phyloP scores from a whole-genome alignment of 768 basidiomycete species.

The Asterophora parasitica region DNA sequence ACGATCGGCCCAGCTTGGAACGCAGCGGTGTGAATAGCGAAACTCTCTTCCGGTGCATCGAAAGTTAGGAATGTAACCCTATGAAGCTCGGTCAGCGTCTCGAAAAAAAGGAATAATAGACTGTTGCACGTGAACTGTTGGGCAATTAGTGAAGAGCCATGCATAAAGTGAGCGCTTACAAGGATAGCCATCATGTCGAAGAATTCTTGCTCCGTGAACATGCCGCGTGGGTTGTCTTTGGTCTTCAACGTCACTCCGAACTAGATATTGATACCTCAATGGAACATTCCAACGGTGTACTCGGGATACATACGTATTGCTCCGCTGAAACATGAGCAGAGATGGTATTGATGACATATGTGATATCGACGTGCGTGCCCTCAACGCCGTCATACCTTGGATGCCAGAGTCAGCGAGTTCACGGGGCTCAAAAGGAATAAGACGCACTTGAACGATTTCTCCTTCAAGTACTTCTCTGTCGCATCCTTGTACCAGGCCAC shows the following conservation, averaged over 20 bases:
- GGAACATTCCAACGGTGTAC: too few species aligned
- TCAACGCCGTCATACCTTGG: slow-evolving; percentile 3
- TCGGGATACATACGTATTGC: slow-evolving; percentile 22
- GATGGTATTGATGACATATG: background rate
- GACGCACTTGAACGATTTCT: slow-evolving; percentile 29
- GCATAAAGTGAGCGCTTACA: slow-evolving; percentile 17
- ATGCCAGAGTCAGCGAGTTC: slow-evolving; percentile 6
- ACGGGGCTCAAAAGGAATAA: too few species aligned
- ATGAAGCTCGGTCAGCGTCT: background rate
- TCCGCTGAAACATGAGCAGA: slow-evolving; percentile 3
- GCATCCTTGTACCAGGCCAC: slow-evolving; percentile 25
- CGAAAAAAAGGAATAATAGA: background rate
- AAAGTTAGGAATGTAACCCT: slow-evolving; percentile 22
- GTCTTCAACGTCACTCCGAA: too few species aligned
- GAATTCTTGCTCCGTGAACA: slow-evolving; percentile 42
- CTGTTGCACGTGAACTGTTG: slow-evolving; percentile 10
- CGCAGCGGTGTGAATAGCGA: slow-evolving; percentile 26
- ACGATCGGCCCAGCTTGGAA: slow-evolving; percentile 26
- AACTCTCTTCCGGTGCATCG: slow-evolving; percentile 27
- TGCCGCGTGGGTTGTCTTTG: slow-evolving; percentile 36
- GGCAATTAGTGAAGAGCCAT: background rate
- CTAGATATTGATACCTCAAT: too few species aligned
- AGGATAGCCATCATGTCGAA: slow-evolving; percentile 38
- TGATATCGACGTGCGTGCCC: too few species aligned
- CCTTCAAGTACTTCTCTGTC: slow-evolving; percentile 28